phyloP scores from a whole-genome alignment of 2,329 filamentous ascomycete genomes.

The Cadophora luteo-olivacea region DNA sequence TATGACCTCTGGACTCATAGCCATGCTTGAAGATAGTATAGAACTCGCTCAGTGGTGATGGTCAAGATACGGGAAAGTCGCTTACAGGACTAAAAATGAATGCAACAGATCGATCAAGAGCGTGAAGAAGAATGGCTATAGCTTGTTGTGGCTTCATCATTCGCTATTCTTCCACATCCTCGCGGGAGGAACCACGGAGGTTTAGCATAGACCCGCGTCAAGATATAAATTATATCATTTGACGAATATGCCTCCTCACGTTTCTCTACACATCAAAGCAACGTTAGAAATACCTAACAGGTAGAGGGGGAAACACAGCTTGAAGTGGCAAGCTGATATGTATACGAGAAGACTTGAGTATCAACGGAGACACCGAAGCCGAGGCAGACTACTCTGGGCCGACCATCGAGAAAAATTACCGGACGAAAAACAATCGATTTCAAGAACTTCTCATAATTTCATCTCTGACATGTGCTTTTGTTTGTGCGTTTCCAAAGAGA shows the following conservation, averaged over 20 bases:
- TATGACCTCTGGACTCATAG: no score
- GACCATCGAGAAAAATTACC: not conserved
- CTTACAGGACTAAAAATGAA: not conserved
- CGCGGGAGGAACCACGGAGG: no score
- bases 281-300: not conserved
- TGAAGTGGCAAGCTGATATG: not conserved
- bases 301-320: not conserved
- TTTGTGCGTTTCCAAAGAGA: slow-evolving; percentile 7
- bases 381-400: not conserved
- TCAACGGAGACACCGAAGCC: slow-evolving; percentile 4
- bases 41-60: no score
- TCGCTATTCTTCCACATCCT: not conserved
- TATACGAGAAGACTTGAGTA: not conserved
- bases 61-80: no score
- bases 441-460: not conserved
- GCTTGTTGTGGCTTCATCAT: no score
- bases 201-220: no score
- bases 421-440: not conserved
- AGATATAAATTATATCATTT: not conserved
- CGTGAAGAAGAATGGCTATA: not conserved
- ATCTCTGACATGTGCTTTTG: slow-evolving; percentile 13
- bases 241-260: not conserved
- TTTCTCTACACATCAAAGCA: not conserved
- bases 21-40: no score
- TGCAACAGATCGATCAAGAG: not conserved